These are phyloP conservation scores for Parathielavia hyrcaniae DNA, from an alignment of 495 filamentous ascomycete genomes.

Conservation along the genomic window DNA sequence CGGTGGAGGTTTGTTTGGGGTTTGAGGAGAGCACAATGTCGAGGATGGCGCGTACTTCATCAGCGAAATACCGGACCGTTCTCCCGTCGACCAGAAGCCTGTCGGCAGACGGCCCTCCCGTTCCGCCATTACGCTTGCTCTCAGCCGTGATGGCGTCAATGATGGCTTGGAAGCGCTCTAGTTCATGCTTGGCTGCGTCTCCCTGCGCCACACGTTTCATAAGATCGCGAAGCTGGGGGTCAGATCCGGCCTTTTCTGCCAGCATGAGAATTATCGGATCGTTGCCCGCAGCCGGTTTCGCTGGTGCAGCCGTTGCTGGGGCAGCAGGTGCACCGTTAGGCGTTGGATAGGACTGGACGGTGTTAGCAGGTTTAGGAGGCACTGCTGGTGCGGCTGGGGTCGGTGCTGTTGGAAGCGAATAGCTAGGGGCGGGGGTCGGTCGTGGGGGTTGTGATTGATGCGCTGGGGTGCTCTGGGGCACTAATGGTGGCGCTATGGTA, in stretches of 20 bases:
- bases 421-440: constrained; percentile 7
- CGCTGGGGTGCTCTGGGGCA: constrained; percentile 8
- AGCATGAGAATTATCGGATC: constrained; percentile 96
- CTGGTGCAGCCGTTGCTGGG: constrained; percentile 27
- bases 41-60: constrained; percentile 44
- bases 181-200: constrained; percentile 68
- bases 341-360: constrained; percentile 11
- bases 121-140: constrained; percentile 39
- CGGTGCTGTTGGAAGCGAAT: background rate
- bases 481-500: constrained; percentile 8
- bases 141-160: constrained; percentile 79
- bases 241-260: constrained; percentile 76
- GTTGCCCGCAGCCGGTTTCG: constrained; percentile 43
- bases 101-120: constrained; percentile 40
- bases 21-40: constrained; percentile 44
- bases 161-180: constrained; percentile 83
- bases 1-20: constrained; percentile 38
- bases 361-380: constrained; percentile 12
- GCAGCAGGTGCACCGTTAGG: constrained; percentile 28
- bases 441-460: constrained; percentile 6
- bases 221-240: constrained; percentile 83
- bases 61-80: constrained; percentile 44
- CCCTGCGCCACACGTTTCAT: constrained; percentile 94
- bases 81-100: constrained; percentile 40
- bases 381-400: constrained; percentile 1